phyloP scores from a whole-genome alignment of 1,139 yeast genomes.

The Blastobotrys persicus region DNA sequence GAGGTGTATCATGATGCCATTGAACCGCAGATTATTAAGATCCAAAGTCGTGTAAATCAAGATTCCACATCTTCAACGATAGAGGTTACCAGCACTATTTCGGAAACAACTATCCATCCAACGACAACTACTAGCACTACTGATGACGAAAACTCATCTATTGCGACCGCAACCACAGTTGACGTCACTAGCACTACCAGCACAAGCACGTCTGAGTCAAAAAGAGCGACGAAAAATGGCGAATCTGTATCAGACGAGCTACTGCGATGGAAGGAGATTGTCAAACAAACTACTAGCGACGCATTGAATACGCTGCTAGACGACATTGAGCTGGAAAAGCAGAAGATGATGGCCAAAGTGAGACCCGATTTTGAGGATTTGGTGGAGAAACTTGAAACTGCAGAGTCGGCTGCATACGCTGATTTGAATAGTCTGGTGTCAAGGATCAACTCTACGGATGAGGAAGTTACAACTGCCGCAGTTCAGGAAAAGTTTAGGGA shows the following conservation, averaged over 20 bases:
- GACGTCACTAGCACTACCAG: constrained; percentile 3
- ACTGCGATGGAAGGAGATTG: constrained; percentile 31
- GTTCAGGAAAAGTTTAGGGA: constrained; percentile 32
- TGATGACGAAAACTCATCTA: not conserved
- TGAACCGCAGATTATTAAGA: constrained; percentile 33
- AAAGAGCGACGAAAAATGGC: not conserved
- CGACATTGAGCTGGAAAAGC: constrained; percentile 35
- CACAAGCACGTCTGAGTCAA: constrained; percentile 5
- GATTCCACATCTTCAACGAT: constrained; percentile 2
- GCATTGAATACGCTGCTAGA: constrained; percentile 33
- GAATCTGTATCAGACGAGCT: constrained; percentile 20
- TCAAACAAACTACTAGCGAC: constrained; percentile 33
- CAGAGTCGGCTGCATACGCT: constrained; percentile 23
- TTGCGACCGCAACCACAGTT: constrained; percentile 1
- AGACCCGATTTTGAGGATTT: constrained; percentile 30
- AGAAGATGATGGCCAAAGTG: constrained; percentile 22
- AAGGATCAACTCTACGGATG: constrained; percentile 20
- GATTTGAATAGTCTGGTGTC: constrained; percentile 24
- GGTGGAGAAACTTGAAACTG: constrained; percentile 25
- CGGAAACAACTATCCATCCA: not conserved
- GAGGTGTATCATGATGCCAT: constrained; percentile 27
- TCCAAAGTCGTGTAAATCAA: constrained; percentile 25
- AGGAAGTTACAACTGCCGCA: constrained; percentile 22
- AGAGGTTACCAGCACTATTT: constrained; percentile 1
- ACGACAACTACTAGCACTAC: constrained; percentile 8